These are phyloP conservation scores for Penicillium ochrochloron DNA, from an alignment of 495 filamentous ascomycete species.

Conservation along the genomic window DNA sequence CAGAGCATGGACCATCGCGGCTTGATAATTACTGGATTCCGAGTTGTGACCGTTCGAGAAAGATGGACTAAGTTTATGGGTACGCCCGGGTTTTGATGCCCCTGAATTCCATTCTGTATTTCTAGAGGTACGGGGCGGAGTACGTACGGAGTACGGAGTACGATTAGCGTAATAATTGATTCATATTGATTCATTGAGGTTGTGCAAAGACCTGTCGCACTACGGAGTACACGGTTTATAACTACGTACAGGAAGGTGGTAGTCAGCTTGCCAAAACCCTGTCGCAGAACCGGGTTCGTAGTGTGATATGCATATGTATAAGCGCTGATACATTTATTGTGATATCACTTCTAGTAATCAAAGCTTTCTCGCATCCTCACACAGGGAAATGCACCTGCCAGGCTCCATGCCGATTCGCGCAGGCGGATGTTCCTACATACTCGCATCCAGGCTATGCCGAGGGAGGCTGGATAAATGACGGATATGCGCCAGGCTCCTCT, in stretches of 20 bases:
- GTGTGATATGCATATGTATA: background rate
- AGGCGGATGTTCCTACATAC: constrained; percentile 25
- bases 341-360: constrained; percentile 13
- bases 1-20: constrained; percentile 3
- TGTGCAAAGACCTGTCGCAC: background rate
- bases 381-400: background rate
- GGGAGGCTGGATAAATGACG: constrained; percentile 1
- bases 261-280: constrained; percentile 4
- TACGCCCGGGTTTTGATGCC: constrained; percentile 4
- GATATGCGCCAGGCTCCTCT: background rate
- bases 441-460: background rate
- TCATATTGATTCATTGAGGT: background rate
- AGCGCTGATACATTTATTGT: background rate
- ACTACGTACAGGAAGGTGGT: background rate
- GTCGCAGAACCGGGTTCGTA: background rate
- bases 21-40: constrained; percentile 2
- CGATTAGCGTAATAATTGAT: background rate
- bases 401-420: constrained; percentile 10
- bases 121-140: no score
- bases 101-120: constrained; percentile 1
- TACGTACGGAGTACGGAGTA: background rate
- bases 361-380: background rate
- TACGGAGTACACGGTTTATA: background rate
- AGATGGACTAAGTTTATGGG: background rate
- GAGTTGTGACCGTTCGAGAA: background rate